Percentiles rank a stretch among this genome's conserved stretches.
These are phyloP conservation scores for Arachnomyces sp. DNA, from an alignment of 2,329 filamentous ascomycete genomes.

Conservation along the genomic window DNA sequence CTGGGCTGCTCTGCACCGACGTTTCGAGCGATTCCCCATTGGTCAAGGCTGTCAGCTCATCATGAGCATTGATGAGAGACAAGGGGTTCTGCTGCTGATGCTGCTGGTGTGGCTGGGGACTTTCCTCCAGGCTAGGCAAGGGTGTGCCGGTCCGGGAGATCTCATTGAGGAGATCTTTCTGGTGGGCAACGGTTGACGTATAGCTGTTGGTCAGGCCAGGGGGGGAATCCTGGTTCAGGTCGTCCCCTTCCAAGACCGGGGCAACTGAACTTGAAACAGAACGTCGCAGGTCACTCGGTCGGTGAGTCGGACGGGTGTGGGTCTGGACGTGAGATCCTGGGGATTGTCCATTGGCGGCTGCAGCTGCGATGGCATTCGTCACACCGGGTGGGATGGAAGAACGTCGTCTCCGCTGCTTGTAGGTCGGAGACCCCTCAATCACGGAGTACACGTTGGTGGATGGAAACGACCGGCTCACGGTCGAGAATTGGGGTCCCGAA, in stretches of 20 bases:
- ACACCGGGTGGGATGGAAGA: conserved; percentile 84
- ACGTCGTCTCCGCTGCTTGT: conserved; percentile 91
- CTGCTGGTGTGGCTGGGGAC: conserved; percentile 39
- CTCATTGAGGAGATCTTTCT: conserved; percentile 67
- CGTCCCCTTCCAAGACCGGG: conserved; percentile 71
- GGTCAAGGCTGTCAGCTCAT: conserved; percentile 59
- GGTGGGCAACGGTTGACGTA: conserved; percentile 62
- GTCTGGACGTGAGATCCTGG: conserved; percentile 27
- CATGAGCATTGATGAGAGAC: conserved; percentile 55
- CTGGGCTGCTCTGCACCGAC: conserved; percentile 49
- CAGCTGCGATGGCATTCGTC: conserved; percentile 58
- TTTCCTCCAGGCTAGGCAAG: conserved; percentile 74
- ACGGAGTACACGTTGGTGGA: conserved; percentile 84
- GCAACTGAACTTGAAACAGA: conserved; percentile 85
- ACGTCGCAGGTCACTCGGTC: conserved; percentile 81
- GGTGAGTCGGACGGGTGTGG: conserved; percentile 56
- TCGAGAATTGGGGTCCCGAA: conserved; percentile 69
- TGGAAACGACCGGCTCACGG: conserved; percentile 59
- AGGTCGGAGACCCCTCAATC: conserved; percentile 95
- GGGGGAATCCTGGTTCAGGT: conserved; percentile 70
- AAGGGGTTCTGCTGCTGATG: conserved; percentile 56
- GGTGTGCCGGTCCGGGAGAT: conserved; percentile 90
- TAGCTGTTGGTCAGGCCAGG: conserved; percentile 67
- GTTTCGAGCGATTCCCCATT: conserved; percentile 55
- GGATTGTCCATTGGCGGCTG: conserved; percentile 43